Base-by-base conservation (phyloP, 164 flowering plant species). In the Platanus orientalis region DNA sequence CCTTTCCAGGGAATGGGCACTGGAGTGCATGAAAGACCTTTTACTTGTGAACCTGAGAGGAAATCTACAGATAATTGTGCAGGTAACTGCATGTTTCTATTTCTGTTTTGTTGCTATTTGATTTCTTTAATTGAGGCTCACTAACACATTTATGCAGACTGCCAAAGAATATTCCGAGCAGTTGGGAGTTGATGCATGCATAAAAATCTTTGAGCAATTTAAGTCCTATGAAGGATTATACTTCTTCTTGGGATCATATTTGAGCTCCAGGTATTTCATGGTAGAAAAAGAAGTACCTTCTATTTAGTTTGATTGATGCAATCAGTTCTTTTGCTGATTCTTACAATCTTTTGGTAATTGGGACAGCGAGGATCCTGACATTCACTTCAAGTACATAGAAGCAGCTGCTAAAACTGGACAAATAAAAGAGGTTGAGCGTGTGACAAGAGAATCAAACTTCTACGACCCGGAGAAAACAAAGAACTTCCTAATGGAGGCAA, bases 1-100 rank as follows among this genome's bases (percentile, higher is more conserved):
- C 23, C 86, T 88, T 67, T 88, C 94, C 21, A 67, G 72, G 23
- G 94, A 88, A 68, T 88, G 94, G 94, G 94, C 94, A 25, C 60
- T 88, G 67, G 94, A 88, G 78, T 85, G 94, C 80, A 88, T 88
- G 94, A 88, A 88, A 74, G 94, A 88, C 60, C 94, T 88, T 61
- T 67, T 88, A 40, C 67, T 88, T 54, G 86, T 85, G 60, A 88
- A 88, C 67, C 71, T 85, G 20, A 79, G 91, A 62, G 94, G 84
- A 62, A 88, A 88, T 65, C 94, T 85, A 69, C 94, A 88, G 78
- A 88, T 88, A 61, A 88, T 88, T 74, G 94, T 88, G 26, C 94
- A 88, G 89, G 94, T 85, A 69, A 1, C 10, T 17, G 19, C 28
- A 53, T 39, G 45, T 24, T 19, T 30, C 44, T 32, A 21, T 36